A percentile compares a stretch with the other conserved stretches of the same genome.
These are phyloP conservation scores for Mycena polygramma DNA, from an alignment of 768 basidiomycete genomes.

Conservation along the genomic window DNA sequence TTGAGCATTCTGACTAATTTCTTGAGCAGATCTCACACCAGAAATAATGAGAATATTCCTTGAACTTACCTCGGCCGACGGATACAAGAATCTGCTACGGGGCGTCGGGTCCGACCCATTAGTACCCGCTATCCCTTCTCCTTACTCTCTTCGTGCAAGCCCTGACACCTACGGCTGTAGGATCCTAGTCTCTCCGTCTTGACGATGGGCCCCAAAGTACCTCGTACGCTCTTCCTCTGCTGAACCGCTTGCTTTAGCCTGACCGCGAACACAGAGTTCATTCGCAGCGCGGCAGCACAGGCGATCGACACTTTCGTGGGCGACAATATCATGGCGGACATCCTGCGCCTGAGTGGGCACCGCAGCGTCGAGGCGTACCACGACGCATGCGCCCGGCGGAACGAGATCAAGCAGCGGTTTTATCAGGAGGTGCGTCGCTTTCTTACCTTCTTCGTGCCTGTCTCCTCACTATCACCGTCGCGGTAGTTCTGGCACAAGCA, in stretches of 20 bases:
- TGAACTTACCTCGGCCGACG: conserved; percentile 22
- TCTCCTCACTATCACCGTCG: neutral
- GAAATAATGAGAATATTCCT: conserved; percentile 10
- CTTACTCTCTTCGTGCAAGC: too few species aligned
- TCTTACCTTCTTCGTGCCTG: neutral
- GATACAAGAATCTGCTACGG: conserved; percentile 24
- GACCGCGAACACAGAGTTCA: conserved; percentile 1
- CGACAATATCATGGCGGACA: conserved; percentile 16
- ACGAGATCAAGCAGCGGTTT: conserved; percentile 22
- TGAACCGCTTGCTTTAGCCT: too few species aligned
- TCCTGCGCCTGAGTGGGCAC: conserved; percentile 5
- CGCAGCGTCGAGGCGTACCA: conserved; percentile 20
- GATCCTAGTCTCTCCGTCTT: conserved; percentile 22
- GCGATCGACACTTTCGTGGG: conserved; percentile 10
- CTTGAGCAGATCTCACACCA: conserved; percentile 9
- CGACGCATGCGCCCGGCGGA: neutral
- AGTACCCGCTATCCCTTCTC: too few species aligned
- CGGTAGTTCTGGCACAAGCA: conserved; percentile 33
- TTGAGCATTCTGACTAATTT: neutral
- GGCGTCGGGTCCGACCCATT: conserved; percentile 29
- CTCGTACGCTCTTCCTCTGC: too few species aligned
- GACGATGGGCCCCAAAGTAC: conserved; percentile 24
- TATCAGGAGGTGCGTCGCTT: conserved; percentile 16
- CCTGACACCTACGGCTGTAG: too few species aligned
- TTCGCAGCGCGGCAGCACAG: conserved; percentile 6